Evolutionary conservation across 148 eudicot species (phyloP).

Genomic region (Camellia sinensis): DNA sequence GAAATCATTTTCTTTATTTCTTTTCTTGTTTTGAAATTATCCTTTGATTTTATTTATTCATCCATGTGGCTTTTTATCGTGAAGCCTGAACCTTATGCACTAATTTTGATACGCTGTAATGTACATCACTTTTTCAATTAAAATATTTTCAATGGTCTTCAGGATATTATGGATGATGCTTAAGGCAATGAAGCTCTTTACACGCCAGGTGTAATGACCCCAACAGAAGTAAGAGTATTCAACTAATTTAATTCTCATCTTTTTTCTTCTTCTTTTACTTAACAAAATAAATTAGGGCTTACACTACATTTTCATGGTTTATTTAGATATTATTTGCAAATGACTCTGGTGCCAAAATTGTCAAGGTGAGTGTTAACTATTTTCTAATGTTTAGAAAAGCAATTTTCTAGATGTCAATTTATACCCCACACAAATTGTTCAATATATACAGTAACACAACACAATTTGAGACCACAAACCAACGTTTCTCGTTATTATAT

Average conservation of each 20-base stretch:
- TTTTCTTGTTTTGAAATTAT: background rate
- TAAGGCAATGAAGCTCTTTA: slow-evolving; percentile 50
- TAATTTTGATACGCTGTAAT: background rate
- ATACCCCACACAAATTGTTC: too few relatives aligned
- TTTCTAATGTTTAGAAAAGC: slow-evolving; percentile 2
- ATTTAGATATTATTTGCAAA: slow-evolving; percentile 65
- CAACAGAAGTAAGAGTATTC: slow-evolving; percentile 63
- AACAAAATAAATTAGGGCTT: too few relatives aligned
- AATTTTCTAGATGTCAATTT: slow-evolving; percentile 3
- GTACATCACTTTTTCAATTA: background rate
- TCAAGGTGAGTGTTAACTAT: slow-evolving; percentile 49
- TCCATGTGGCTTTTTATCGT: background rate
- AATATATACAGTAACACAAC: background rate
- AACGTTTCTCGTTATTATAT: background rate
- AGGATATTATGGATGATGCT: slow-evolving; percentile 55
- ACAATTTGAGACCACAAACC: background rate
- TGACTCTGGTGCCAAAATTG: slow-evolving; percentile 68
- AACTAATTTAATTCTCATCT: background rate
- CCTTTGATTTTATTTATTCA: background rate
- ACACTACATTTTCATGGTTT: background rate
- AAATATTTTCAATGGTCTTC: slow-evolving; percentile 10
- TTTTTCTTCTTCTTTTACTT: too few relatives aligned
- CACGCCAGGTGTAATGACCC: slow-evolving; percentile 94
- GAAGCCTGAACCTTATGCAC: background rate
- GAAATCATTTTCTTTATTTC: background rate